Evolutionary conservation across 2,329 filamentous ascomycete species (phyloP).

Genomic region (Ophiocordyceps camponoti-leonardi): DNA sequence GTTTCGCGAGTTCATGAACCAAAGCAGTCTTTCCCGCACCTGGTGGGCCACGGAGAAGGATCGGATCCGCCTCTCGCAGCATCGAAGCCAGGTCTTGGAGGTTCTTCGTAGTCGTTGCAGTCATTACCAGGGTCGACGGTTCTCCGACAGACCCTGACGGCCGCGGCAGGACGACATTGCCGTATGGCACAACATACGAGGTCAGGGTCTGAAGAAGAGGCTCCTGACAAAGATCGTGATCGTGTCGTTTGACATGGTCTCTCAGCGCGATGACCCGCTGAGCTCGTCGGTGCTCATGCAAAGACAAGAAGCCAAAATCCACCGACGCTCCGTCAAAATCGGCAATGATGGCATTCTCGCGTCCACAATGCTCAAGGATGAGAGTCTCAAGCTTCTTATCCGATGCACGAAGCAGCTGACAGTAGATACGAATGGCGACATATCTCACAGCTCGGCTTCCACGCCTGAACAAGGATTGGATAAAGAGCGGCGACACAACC

Average conservation of each 20-base stretch:
- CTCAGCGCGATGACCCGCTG: slow-evolving; percentile 25
- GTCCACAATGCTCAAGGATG: slow-evolving; percentile 46
- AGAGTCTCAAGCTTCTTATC: slow-evolving; percentile 64
- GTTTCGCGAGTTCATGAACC: slow-evolving; percentile 63
- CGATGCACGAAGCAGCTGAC: slow-evolving; percentile 59
- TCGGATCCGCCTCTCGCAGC: slow-evolving; percentile 50
- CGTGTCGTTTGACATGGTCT: slow-evolving; percentile 15
- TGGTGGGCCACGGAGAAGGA: slow-evolving; percentile 66
- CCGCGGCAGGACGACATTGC: slow-evolving; percentile 48
- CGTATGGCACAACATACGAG: slow-evolving; percentile 45
- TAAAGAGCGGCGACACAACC: slow-evolving; percentile 45
- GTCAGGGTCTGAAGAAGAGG: slow-evolving; percentile 30
- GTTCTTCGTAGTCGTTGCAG: slow-evolving; percentile 56
- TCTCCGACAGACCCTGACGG: slow-evolving; percentile 30
- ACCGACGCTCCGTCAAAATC: slow-evolving; percentile 59
- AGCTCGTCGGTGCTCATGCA: slow-evolving; percentile 38
- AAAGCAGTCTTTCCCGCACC: slow-evolving; percentile 85
- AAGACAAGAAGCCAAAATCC: slow-evolving; percentile 59
- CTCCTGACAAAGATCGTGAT: slow-evolving; percentile 2
- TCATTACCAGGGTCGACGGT: slow-evolving; percentile 43
- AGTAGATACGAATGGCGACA: slow-evolving; percentile 67
- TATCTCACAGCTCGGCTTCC: slow-evolving; percentile 49
- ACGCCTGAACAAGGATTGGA: slow-evolving; percentile 53
- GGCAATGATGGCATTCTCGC: slow-evolving; percentile 42
- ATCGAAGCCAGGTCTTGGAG: slow-evolving; percentile 50